A percentile compares a stretch with the other conserved stretches of the same genome.
Evolutionary conservation across 441 rosid species (phyloP).

Genomic region (Populus trichocarpa): DNA sequence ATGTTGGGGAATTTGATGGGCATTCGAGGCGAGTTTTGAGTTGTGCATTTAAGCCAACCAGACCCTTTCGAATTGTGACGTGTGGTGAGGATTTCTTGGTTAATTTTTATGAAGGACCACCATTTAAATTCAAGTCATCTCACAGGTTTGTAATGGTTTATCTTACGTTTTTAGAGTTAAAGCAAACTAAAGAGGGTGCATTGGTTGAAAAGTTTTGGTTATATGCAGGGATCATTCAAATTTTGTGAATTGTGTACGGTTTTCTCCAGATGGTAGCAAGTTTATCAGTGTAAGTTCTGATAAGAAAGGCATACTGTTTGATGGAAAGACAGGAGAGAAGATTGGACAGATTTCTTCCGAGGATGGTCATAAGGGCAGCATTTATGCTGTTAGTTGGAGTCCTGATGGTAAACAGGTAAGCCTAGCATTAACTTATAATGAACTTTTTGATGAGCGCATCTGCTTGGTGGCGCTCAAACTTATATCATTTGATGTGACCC

Average conservation of each 20-base stretch:
- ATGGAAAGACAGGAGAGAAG: slow-evolving; percentile 81
- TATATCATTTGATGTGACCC: neutral
- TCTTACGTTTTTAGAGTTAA: neutral
- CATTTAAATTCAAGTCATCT: slow-evolving; percentile 87
- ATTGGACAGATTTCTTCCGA: slow-evolving; percentile 71
- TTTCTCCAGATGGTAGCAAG: slow-evolving; percentile 86
- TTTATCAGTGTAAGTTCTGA: slow-evolving; percentile 89
- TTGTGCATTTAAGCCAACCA: slow-evolving; percentile 83
- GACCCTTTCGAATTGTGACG: slow-evolving; percentile 89
- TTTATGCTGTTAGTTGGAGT: slow-evolving; percentile 93
- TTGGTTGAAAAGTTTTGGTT: slow-evolving; percentile 13
- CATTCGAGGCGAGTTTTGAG: slow-evolving; percentile 87
- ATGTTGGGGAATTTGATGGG: slow-evolving; percentile 94
- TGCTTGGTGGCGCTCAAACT: neutral
- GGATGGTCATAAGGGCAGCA: slow-evolving; percentile 85
- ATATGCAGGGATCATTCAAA: slow-evolving; percentile 78
- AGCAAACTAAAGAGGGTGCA: neutral
- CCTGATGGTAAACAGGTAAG: slow-evolving; percentile 83
- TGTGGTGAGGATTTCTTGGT: slow-evolving; percentile 95
- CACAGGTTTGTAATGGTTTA: slow-evolving; percentile 48
- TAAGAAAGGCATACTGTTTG: slow-evolving; percentile 80
- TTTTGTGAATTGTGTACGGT: slow-evolving; percentile 93
- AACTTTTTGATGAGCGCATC: neutral
- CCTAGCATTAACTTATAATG: neutral
- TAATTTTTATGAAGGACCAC: slow-evolving; percentile 96